These are phyloP conservation scores for Rhodotorula babjevae DNA, from an alignment of 768 basidiomycete genomes.

Conservation along the genomic window DNA sequence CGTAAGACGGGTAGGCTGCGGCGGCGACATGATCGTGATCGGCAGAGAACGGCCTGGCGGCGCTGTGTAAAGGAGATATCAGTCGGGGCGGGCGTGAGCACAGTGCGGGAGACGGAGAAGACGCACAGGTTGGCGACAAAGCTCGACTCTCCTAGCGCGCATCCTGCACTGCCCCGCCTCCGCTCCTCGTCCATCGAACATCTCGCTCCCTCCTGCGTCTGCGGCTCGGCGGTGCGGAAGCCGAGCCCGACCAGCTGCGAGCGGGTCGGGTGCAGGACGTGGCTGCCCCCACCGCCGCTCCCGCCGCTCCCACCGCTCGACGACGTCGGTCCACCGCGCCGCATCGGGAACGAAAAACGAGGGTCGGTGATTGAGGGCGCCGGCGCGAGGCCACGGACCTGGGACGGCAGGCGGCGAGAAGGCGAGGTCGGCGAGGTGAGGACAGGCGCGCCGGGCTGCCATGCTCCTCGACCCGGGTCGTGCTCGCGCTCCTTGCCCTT, in stretches of 20 bases:
- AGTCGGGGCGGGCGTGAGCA: not conserved
- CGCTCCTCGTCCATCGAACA: not conserved
- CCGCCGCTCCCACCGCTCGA: not conserved
- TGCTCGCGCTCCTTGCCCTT: not conserved
- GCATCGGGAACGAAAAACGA: slow-evolving; percentile 20
- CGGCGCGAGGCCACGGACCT: not conserved
- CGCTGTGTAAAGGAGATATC: not conserved
- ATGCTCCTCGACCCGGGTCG: not conserved
- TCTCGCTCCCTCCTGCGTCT: not conserved
- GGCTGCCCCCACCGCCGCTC: not conserved
- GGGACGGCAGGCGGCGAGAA: not conserved
- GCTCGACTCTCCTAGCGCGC: not conserved
- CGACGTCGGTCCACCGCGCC: not conserved
- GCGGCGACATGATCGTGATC: not conserved
- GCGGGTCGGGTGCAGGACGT: not conserved
- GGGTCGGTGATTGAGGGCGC: slow-evolving; percentile 7
- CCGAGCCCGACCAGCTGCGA: not conserved
- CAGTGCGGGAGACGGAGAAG: too few species aligned
- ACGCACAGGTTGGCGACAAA: slow-evolving; percentile 17
- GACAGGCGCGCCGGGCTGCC: not conserved
- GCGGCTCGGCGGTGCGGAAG: not conserved
- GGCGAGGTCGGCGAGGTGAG: not conserved
- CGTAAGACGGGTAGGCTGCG: not conserved
- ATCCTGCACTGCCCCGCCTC: not conserved
- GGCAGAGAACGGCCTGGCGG: not conserved